A percentile compares a stretch with the other conserved stretches of the same genome.
phyloP scores from a whole-genome alignment of 306 rosid species.

The Gastrolobium bilobum region DNA sequence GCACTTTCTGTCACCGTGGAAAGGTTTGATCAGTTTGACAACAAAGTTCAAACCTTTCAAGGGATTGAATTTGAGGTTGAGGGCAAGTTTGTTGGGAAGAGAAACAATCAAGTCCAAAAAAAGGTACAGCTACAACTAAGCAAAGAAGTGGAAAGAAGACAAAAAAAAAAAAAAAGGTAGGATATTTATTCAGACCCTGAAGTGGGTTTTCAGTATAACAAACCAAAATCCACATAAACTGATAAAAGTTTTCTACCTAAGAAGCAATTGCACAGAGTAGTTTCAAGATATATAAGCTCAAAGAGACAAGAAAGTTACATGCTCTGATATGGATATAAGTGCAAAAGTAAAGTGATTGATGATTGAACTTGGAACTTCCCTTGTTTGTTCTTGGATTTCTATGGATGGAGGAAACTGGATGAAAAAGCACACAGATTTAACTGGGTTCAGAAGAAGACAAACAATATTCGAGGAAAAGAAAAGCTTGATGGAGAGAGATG shows the following conservation, averaged over 20 bases:
- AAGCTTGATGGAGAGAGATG: constrained; percentile 51
- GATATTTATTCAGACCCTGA: constrained; percentile 47
- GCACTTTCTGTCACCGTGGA: not conserved
- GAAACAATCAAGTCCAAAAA: not conserved
- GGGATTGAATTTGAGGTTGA: not conserved
- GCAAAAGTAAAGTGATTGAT: constrained; percentile 31
- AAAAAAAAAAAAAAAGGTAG: constrained; percentile 47
- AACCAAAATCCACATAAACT: constrained; percentile 31
- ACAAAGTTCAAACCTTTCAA: constrained; percentile 10
- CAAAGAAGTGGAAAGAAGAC: constrained; percentile 45
- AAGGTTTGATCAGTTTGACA: constrained; percentile 1
- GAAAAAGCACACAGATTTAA: constrained; percentile 29
- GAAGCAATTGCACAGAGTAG: constrained; percentile 37
- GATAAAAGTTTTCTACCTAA: not conserved
- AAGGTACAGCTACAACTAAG: constrained; percentile 1
- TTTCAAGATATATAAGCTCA: constrained; percentile 25
- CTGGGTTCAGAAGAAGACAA: not conserved
- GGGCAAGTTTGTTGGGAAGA: not conserved
- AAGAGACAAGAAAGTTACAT: constrained; percentile 48
- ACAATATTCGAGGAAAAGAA: constrained; percentile 3
- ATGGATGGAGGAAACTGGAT: constrained; percentile 1
- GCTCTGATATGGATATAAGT: not conserved
- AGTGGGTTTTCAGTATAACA: constrained; percentile 34
- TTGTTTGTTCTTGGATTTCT: constrained; percentile 37
- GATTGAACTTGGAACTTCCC: constrained; percentile 12